Evolutionary conservation across 495 filamentous ascomycete genomes (phyloP).

Genomic region (Talaromyces nanjingensis): DNA sequence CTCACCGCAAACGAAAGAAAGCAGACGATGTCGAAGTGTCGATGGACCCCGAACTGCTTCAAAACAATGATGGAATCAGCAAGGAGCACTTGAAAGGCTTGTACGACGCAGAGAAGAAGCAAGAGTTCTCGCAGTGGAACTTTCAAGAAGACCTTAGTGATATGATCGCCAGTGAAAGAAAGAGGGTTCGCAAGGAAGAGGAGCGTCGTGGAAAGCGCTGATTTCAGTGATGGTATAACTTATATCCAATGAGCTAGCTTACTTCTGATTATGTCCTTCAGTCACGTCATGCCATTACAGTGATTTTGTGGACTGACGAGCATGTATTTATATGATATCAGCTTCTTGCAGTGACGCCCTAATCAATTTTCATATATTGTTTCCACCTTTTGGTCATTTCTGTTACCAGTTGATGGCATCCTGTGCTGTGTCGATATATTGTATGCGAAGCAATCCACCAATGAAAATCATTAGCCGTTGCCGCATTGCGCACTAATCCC

Average conservation of each 20-base stretch:
- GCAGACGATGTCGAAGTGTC: slow-evolving; percentile 91
- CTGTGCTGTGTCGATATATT: too few species aligned
- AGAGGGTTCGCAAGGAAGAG: slow-evolving; percentile 79
- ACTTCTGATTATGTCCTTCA: neutral
- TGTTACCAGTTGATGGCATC: neutral
- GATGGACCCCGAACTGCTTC: slow-evolving; percentile 73
- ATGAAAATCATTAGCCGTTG: too few species aligned
- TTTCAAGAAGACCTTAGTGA: slow-evolving; percentile 92
- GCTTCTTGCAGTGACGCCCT: neutral
- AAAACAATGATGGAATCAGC: slow-evolving; percentile 60
- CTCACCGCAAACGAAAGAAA: slow-evolving; percentile 82
- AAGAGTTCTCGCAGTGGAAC: slow-evolving; percentile 64
- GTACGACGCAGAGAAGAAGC: slow-evolving; percentile 71
- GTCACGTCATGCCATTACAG: neutral
- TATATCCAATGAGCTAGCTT: neutral
- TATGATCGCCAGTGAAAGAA: slow-evolving; percentile 95
- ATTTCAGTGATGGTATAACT: neutral
- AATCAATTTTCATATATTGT: neutral
- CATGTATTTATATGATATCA: neutral
- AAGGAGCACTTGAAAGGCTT: slow-evolving; percentile 59
- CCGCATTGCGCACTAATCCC: neutral
- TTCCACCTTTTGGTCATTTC: neutral
- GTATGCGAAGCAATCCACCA: too few species aligned
- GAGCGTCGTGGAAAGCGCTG: slow-evolving; percentile 54
- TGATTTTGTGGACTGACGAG: neutral